These are phyloP conservation scores for Hypoxylon lenormandii DNA, from an alignment of 495 filamentous ascomycete species.

Conservation along the genomic window DNA sequence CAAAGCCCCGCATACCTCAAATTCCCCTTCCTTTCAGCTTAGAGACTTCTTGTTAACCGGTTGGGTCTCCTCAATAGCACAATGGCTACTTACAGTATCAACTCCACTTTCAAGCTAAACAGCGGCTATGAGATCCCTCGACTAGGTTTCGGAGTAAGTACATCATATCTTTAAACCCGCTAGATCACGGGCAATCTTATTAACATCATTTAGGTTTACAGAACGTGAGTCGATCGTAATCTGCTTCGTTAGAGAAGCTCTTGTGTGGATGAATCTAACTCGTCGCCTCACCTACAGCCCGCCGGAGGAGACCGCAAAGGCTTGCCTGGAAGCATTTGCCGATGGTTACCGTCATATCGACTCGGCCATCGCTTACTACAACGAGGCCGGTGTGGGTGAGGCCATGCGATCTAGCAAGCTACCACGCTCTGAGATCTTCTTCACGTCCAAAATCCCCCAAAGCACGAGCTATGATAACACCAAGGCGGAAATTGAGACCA, in stretches of 20 bases:
- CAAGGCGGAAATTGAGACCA: constrained; percentile 63
- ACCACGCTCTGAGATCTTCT: constrained; percentile 73
- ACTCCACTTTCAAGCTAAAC: constrained; percentile 74
- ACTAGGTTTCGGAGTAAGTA: constrained; percentile 77
- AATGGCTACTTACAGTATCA: constrained; percentile 71
- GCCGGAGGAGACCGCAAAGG: constrained; percentile 59
- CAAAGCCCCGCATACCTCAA: not conserved
- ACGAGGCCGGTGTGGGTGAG: constrained; percentile 73
- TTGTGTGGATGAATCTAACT: constrained; percentile 3
- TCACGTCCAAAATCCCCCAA: constrained; percentile 76
- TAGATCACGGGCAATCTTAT: constrained; percentile 1
- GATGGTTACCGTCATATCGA: constrained; percentile 82
- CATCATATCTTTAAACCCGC: not conserved
- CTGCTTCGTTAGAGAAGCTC: not conserved
- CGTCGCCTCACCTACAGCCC: constrained; percentile 49
- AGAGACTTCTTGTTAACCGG: constrained; percentile 8
- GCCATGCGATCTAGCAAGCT: constrained; percentile 70
- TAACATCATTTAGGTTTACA: constrained; percentile 70
- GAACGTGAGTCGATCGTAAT: constrained; percentile 67
- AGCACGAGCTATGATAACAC: constrained; percentile 63
- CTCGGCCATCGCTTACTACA: constrained; percentile 75
- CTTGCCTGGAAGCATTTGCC: constrained; percentile 71
- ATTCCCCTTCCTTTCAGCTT: not conserved
- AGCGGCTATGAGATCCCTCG: constrained; percentile 83
- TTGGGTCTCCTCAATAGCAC: constrained; percentile 17